Evolutionary conservation across 345 rosid species (phyloP).

Genomic region (Populus euphratica): DNA sequence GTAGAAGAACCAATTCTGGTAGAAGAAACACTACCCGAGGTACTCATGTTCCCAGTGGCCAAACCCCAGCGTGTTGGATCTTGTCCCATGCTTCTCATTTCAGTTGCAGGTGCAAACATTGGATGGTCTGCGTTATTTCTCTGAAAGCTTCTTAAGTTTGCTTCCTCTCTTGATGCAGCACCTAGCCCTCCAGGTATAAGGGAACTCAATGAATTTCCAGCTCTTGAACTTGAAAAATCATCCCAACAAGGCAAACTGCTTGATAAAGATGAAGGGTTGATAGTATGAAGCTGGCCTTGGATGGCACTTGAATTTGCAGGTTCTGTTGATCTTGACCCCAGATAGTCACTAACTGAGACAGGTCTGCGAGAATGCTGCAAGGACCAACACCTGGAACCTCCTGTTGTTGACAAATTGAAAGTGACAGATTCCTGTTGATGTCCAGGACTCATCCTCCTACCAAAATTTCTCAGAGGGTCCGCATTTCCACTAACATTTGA

Average conservation of each 20-base stretch:
- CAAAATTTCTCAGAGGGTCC: conserved; percentile 37
- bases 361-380: conserved; percentile 39
- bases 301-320: conserved; percentile 35
- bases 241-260: conserved; percentile 52
- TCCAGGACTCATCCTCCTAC: conserved; percentile 45
- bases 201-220: conserved; percentile 41
- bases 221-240: conserved; percentile 48
- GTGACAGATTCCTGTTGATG: conserved; percentile 52
- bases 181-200: conserved; percentile 40
- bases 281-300: conserved; percentile 43
- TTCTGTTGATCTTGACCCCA: conserved; percentile 43
- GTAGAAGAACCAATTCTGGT: conserved; percentile 42
- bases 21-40: conserved; percentile 44
- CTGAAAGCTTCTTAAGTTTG: conserved; percentile 40
- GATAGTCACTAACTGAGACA: conserved; percentile 38
- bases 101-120: conserved; percentile 46
- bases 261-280: conserved; percentile 42
- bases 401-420: conserved; percentile 42
- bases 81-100: conserved; percentile 50
- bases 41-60: conserved; percentile 41
- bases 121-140: conserved; percentile 56
- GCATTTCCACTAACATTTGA: conserved; percentile 31
- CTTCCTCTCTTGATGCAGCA: conserved; percentile 44
- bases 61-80: conserved; percentile 67
- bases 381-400: conserved; percentile 39